Evolutionary conservation across 495 filamentous ascomycete species (phyloP).

Genomic region (Penicillium angulare): DNA sequence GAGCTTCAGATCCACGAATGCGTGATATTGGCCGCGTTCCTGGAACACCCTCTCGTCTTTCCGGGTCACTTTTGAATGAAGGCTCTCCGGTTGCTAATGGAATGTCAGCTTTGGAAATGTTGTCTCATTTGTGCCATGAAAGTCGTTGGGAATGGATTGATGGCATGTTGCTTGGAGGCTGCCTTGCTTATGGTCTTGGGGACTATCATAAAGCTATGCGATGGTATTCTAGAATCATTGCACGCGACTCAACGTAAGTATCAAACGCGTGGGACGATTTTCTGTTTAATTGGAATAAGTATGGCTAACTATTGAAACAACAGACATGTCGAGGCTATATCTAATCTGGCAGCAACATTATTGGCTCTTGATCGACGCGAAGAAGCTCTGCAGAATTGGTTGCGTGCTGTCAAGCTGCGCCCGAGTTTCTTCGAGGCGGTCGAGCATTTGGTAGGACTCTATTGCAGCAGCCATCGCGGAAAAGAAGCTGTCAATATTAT

Average conservation of each 20-base stretch:
- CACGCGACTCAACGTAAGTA: conserved; percentile 73
- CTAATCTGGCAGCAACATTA: conserved; percentile 86
- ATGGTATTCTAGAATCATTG: conserved; percentile 86
- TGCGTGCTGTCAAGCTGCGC: conserved; percentile 73
- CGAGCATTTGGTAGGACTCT: conserved; percentile 87
- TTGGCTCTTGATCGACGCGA: conserved; percentile 77
- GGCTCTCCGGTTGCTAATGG: conserved; percentile 48
- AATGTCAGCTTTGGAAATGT: conserved; percentile 69
- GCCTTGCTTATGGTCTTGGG: conserved; percentile 87
- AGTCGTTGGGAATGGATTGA: conserved; percentile 94
- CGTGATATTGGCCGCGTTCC: conserved; percentile 32
- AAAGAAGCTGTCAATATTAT: conserved; percentile 89
- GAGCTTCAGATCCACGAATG: conserved; percentile 28
- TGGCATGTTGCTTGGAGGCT: conserved; percentile 90
- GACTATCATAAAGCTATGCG: conserved; percentile 81
- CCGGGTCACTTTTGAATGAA: conserved; percentile 31
- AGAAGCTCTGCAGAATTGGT: conserved; percentile 87
- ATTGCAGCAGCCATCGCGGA: conserved; percentile 78
- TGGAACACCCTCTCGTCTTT: conserved; percentile 37
- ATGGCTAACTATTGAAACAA: no score
- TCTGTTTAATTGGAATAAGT: no score
- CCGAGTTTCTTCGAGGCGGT: conserved; percentile 96
- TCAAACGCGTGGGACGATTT: no score
- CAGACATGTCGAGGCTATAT: conserved; percentile 93
- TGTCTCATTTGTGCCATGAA: conserved; percentile 79